Evolutionary conservation across 495 filamentous ascomycete species (phyloP).

Genomic region (Evansstolkia leycettana): DNA sequence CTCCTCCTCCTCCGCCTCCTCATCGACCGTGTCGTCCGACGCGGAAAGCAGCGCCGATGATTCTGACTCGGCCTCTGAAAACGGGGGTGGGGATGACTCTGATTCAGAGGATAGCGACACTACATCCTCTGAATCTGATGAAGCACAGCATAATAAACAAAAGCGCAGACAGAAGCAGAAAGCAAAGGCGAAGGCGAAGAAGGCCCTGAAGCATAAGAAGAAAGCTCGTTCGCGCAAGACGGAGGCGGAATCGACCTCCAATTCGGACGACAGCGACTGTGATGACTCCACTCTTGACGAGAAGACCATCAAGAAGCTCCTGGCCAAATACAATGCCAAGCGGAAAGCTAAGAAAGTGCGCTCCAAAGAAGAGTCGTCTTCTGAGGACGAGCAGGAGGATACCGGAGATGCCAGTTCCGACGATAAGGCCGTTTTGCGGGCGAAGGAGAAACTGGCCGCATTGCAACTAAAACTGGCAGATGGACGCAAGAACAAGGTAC

Average conservation of each 20-base stretch:
- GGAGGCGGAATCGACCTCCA: slow-evolving; percentile 22
- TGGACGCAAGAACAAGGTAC: slow-evolving; percentile 9
- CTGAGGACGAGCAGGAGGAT: slow-evolving; percentile 10
- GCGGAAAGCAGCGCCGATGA: slow-evolving; percentile 16
- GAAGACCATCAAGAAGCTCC: slow-evolving; percentile 33
- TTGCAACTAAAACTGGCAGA: slow-evolving; percentile 10
- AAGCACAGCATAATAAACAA: slow-evolving; percentile 10
- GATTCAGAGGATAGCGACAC: slow-evolving; percentile 16
- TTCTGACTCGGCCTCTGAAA: slow-evolving; percentile 10
- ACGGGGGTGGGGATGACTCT: slow-evolving; percentile 12
- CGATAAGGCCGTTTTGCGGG: slow-evolving; percentile 9
- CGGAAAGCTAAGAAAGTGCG: slow-evolving; percentile 23
- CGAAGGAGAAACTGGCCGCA: slow-evolving; percentile 14
- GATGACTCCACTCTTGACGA: slow-evolving; percentile 18
- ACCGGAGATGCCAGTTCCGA: slow-evolving; percentile 13
- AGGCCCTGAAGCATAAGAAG: slow-evolving; percentile 29
- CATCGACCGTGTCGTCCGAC: too few relatives aligned
- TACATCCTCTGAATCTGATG: slow-evolving; percentile 21
- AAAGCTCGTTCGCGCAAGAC: slow-evolving; percentile 25
- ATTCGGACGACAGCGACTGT: slow-evolving; percentile 17
- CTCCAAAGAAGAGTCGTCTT: slow-evolving; percentile 13
- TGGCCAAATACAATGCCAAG: slow-evolving; percentile 37
- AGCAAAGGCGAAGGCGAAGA: slow-evolving; percentile 37
- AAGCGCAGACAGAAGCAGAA: slow-evolving; percentile 27
- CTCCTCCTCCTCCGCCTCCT: slow-evolving; percentile 11